Conservation (phyloP, 306 rosid genomes). For the Styphnolobium japonicum region DNA sequence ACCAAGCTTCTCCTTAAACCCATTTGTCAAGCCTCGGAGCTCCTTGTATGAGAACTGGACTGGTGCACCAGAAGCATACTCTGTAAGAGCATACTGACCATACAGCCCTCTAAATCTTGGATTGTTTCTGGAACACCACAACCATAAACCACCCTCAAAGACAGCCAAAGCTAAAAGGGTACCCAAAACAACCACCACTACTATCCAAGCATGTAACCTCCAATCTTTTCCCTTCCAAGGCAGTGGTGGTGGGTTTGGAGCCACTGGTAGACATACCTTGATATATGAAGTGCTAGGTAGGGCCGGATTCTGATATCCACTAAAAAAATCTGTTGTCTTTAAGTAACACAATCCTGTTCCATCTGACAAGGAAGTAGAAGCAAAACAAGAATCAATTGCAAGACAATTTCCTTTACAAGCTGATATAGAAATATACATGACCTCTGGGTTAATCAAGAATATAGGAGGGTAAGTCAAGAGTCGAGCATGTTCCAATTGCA, state of each 20-base stretch:
- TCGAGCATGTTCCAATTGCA: constrained; percentile 34
- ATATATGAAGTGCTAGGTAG: constrained; percentile 47
- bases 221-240: constrained; percentile 22
- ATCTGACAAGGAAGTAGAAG: constrained; percentile 49
- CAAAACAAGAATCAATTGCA: constrained; percentile 38
- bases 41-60: constrained; percentile 59
- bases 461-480: constrained; percentile 47
- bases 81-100: constrained; percentile 53
- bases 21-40: constrained; percentile 53
- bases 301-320: constrained; percentile 46
- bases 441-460: background rate
- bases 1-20: constrained; percentile 67
- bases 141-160: constrained; percentile 57
- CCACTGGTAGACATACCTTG: constrained; percentile 50
- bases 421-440: constrained; percentile 34
- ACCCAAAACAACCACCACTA: constrained; percentile 36
- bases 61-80: constrained; percentile 75
- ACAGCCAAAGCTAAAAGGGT: constrained; percentile 40
- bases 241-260: constrained; percentile 25
- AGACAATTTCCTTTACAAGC: constrained; percentile 53
- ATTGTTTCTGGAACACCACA: constrained; percentile 51
- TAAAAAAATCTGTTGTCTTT: constrained; percentile 31
- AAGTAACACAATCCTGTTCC: constrained; percentile 49
- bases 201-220: constrained; percentile 41
- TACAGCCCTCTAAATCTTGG: constrained; percentile 44